phyloP scores from a whole-genome alignment of 164 flowering plant genomes.

The Berberis thunbergii region DNA sequence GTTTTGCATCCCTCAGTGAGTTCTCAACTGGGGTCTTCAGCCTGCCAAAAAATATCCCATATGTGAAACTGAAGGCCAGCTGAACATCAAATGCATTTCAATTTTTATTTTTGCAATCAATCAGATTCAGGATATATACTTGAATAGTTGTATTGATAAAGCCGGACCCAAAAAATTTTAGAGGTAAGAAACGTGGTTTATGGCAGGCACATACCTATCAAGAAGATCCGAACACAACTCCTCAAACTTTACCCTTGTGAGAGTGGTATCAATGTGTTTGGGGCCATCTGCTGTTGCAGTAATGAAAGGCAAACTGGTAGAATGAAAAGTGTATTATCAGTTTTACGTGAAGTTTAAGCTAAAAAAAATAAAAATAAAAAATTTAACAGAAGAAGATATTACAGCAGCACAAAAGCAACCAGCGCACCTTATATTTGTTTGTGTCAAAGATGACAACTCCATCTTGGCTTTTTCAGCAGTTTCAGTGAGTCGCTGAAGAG shows the following conservation, averaged over 20 bases:
- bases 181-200: too few relatives aligned
- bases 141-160: too few relatives aligned
- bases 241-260: slow-evolving; percentile 84
- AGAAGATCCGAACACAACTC: slow-evolving; percentile 78
- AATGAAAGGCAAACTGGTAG: slow-evolving; percentile 66
- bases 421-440: too few relatives aligned
- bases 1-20: slow-evolving; percentile 77
- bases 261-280: slow-evolving; percentile 75
- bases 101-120: too few relatives aligned
- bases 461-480: too few relatives aligned
- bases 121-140: too few relatives aligned
- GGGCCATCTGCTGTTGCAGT: slow-evolving; percentile 87
- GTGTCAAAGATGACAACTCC: too few relatives aligned
- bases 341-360: not conserved
- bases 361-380: not conserved
- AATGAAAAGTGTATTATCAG: not conserved
- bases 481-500: too few relatives aligned
- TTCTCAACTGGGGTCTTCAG: slow-evolving; percentile 59
- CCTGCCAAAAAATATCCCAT: slow-evolving; percentile 19
- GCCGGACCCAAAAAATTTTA: too few relatives aligned
- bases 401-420: too few relatives aligned
- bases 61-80: too few relatives aligned
- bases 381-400: not conserved
- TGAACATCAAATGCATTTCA: too few relatives aligned
- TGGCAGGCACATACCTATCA: slow-evolving; percentile 40